These are phyloP conservation scores for Camelina hispida DNA, from an alignment of 345 rosid species.

Conservation along the genomic window DNA sequence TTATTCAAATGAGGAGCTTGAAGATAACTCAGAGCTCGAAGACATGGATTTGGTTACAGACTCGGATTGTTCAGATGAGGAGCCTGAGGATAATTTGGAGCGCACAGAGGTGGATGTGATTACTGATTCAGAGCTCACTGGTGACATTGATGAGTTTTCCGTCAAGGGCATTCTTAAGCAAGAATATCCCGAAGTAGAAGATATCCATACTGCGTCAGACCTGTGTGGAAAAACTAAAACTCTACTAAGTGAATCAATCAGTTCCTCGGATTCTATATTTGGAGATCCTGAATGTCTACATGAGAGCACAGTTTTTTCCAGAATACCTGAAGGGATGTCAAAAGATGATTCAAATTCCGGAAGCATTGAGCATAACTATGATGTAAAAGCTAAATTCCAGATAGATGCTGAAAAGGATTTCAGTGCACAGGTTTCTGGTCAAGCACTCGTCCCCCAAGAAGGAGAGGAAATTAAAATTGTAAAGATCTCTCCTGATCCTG, in stretches of 20 bases:
- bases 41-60: conserved; percentile 46
- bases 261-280: conserved; percentile 19
- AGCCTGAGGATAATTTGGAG: conserved; percentile 40
- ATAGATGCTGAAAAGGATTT: conserved; percentile 32
- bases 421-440: conserved; percentile 41
- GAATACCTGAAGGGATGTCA: conserved; percentile 14
- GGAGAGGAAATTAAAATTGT: conserved; percentile 37
- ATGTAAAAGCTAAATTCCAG: conserved; percentile 35
- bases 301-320: conserved; percentile 31
- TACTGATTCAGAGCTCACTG: conserved; percentile 39
- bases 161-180: conserved; percentile 34
- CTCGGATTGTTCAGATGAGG: conserved; percentile 42
- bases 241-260: conserved; percentile 32
- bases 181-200: conserved; percentile 34
- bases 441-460: conserved; percentile 31
- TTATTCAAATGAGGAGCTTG: conserved; percentile 28
- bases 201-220: conserved; percentile 28
- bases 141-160: conserved; percentile 36
- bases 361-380: conserved; percentile 21
- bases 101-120: conserved; percentile 36
- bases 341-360: conserved; percentile 22
- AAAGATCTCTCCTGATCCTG: conserved; percentile 28
- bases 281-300: conserved; percentile 25
- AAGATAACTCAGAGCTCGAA: conserved; percentile 39
- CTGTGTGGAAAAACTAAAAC: conserved; percentile 28